These are phyloP conservation scores for Rubus parviflorus DNA, from an alignment of 306 rosid genomes.

Conservation along the genomic window DNA sequence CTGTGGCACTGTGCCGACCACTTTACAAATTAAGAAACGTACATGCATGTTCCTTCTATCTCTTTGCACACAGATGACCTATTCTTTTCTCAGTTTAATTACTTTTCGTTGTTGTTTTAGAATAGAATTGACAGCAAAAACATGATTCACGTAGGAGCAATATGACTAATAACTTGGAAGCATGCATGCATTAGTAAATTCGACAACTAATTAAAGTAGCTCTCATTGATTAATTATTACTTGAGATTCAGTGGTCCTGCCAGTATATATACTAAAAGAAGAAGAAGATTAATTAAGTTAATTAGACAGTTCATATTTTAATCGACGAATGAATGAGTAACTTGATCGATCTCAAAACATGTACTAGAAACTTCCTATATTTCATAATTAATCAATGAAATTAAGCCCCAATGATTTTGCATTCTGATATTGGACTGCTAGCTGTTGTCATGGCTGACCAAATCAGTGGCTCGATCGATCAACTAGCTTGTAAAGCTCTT, in stretches of 20 bases:
- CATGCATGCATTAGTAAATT: background rate
- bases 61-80: background rate
- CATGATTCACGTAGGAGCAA: slow-evolving; percentile 14
- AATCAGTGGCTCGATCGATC: background rate
- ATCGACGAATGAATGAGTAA: background rate
- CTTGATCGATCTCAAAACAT: background rate
- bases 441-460: background rate
- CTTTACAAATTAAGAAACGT: slow-evolving; percentile 7
- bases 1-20: background rate
- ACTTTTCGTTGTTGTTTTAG: background rate
- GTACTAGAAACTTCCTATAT: background rate
- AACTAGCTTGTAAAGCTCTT: background rate
- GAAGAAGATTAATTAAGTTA: background rate
- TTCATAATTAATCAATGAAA: background rate
- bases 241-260: background rate
- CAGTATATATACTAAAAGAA: background rate
- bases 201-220: background rate
- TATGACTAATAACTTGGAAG: background rate
- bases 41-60: background rate
- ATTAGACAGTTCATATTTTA: background rate
- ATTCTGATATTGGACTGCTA: background rate
- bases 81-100: background rate
- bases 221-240: background rate
- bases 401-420: background rate
- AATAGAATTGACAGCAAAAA: background rate